Evolutionary conservation across 1,284 basidiomycete species (phyloP), one percentile per base, ranked within the genome.

Genomic region (Fomitopsis schrenkii): DNA sequence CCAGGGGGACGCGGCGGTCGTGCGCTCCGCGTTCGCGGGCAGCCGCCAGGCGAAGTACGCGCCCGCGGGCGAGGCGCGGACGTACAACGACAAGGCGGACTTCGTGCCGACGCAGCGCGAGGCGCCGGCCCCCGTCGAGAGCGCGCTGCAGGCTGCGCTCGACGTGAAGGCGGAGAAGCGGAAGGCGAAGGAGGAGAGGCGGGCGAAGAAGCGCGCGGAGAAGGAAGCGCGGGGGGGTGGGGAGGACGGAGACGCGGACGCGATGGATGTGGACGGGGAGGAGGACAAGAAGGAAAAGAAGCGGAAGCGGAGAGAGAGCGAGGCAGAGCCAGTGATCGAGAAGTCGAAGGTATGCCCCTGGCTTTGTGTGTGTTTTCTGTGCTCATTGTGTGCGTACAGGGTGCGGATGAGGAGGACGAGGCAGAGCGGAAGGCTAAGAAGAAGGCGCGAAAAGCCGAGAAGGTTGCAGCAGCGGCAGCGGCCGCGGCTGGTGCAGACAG

Each of bases 141-240:
- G 79, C 36, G 90, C 90, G 8, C 72, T 86, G 30, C 79, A 85
- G 75, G 85, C 80, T 35, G 91, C 84, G 42, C 73, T 86, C 68
- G 87, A 92, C 62, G 88, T 90, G 62, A 92, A 92, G 78, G 89
- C 88, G 66, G 90, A 91, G 74, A 90, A 90, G 78, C 82, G 80
- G 75, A 84, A 79, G 69, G 83, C 83, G 40, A 93, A 93, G 80
- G 90, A 94, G 79, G 92, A 92, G 77, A 85, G 84, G 77, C 83
- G 75, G n/a, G 85, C 84, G 50, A 88, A 86, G 77, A 99, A 99
- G 80, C 97, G 95, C 75, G 96, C 95, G 61, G 98, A 45, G 91
- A 90, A 28, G 83, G 81, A 0, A 87, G 87, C 22, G 89, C 88
- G 12, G 87, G 88, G 10, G 85, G 86, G 57, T 59, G 76, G 73